A percentile compares a stretch with the other conserved stretches of the same genome.
phyloP scores from a whole-genome alignment of 202 grass and related monocot species.

The Elaeis oleifera region DNA sequence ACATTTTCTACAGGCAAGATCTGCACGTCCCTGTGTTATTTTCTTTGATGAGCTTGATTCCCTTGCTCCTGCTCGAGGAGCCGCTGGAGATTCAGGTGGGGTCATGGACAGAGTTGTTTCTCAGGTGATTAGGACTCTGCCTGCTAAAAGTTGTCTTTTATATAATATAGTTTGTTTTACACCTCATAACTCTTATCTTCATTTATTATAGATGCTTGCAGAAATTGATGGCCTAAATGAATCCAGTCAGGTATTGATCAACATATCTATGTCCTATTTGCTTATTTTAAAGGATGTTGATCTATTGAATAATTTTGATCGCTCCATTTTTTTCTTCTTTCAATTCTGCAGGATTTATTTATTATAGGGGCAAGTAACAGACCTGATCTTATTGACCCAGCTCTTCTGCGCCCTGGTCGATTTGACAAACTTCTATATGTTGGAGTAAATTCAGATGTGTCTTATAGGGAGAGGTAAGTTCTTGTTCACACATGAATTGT shows the following conservation, averaged over 20 bases:
- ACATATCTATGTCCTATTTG: too few relatives aligned
- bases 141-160: slow-evolving; percentile 5
- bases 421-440: slow-evolving; percentile 97
- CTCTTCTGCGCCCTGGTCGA: slow-evolving; percentile 79
- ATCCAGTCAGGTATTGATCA: slow-evolving; percentile 55
- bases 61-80: slow-evolving; percentile 86
- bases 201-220: slow-evolving; percentile 66
- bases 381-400: slow-evolving; percentile 88
- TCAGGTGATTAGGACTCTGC: slow-evolving; percentile 41
- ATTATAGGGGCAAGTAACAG: slow-evolving; percentile 97
- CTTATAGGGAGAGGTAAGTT: slow-evolving; percentile 74
- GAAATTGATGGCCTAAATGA: slow-evolving; percentile 93
- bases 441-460: slow-evolving; percentile 77
- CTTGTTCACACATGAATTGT: neutral
- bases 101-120: slow-evolving; percentile 99
- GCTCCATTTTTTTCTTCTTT: too few relatives aligned
- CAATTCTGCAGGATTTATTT: slow-evolving; percentile 61
- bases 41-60: slow-evolving; percentile 99
- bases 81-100: slow-evolving; percentile 84
- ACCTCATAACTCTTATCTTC: neutral
- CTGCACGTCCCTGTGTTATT: slow-evolving; percentile 86
- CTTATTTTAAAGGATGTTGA: too few relatives aligned
- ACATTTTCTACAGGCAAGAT: slow-evolving; percentile 54
- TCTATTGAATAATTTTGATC: too few relatives aligned
- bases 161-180: slow-evolving; percentile 15